phyloP scores from a whole-genome alignment of 495 filamentous ascomycete species.

The Terfezia claveryi region DNA sequence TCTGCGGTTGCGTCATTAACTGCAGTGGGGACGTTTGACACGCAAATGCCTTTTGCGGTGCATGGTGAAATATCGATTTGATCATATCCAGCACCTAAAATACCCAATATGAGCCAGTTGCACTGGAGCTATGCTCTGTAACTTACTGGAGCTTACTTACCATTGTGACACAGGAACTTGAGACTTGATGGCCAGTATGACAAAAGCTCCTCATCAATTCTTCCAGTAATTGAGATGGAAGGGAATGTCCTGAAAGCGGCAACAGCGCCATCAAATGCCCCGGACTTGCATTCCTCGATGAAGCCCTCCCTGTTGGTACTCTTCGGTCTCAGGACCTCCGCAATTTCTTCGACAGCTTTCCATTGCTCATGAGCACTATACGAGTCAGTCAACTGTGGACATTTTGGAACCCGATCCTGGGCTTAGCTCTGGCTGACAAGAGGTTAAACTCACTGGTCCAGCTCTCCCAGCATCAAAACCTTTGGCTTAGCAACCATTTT shows the following conservation, averaged over 20 bases:
- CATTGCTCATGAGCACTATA: not conserved
- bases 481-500: not conserved
- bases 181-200: not conserved
- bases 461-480: not conserved
- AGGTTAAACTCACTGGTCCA: not conserved
- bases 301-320: not conserved
- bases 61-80: not conserved
- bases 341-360: not conserved
- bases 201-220: not conserved
- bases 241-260: not conserved
- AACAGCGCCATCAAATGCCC: not conserved
- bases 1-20: slow-evolving; percentile 70
- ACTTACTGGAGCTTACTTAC: not conserved
- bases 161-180: not conserved
- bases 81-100: not conserved
- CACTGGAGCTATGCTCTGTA: too few relatives aligned
- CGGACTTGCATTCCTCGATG: not conserved
- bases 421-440: not conserved
- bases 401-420: not conserved
- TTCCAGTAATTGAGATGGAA: not conserved
- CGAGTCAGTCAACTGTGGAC: not conserved
- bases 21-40: slow-evolving; percentile 62
- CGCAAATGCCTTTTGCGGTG: slow-evolving; percentile 33
- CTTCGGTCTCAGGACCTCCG: not conserved
- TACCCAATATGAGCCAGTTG: not conserved